Evolutionary conservation across 2,329 filamentous ascomycete genomes (phyloP).

Genomic region (Metarhizium robertsii): DNA sequence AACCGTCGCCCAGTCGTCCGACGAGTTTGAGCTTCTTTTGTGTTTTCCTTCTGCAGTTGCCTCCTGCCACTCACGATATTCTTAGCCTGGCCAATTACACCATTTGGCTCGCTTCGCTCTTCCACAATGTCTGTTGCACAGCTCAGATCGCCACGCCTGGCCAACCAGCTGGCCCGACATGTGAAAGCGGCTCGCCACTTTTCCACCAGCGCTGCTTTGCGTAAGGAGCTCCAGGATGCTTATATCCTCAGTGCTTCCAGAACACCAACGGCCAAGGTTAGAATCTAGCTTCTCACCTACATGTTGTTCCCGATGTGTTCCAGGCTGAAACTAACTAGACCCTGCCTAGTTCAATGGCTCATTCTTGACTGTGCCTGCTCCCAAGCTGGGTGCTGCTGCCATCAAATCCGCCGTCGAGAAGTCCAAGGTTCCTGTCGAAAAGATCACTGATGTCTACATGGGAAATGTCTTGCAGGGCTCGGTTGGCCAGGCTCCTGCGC

Average conservation of each 20-base stretch:
- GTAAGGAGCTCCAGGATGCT: constrained; percentile 72
- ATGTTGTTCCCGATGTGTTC: background rate
- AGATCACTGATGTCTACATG: constrained; percentile 93
- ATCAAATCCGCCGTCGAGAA: constrained; percentile 88
- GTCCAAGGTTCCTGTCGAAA: constrained; percentile 69
- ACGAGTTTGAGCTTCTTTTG: background rate
- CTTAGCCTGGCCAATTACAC: background rate
- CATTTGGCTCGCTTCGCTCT: background rate
- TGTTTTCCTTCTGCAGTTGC: constrained; percentile 1
- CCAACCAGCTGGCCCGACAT: constrained; percentile 28
- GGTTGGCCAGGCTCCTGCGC: constrained; percentile 82
- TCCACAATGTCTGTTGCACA: constrained; percentile 22
- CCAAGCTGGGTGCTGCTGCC: constrained; percentile 80
- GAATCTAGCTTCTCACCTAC: background rate
- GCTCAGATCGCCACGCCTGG: constrained; percentile 23
- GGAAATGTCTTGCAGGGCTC: constrained; percentile 83
- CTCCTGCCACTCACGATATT: background rate
- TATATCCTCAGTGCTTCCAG: constrained; percentile 88
- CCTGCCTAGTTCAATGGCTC: constrained; percentile 77
- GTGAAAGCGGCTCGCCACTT: constrained; percentile 35
- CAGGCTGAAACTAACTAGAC: background rate
- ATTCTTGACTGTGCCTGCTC: constrained; percentile 72
- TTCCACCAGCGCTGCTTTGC: constrained; percentile 32
- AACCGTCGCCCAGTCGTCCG: background rate
- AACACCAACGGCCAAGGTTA: constrained; percentile 82